Evolutionary conservation across 768 basidiomycete species (phyloP).

Genomic region (Kwoniella bestiolae): DNA sequence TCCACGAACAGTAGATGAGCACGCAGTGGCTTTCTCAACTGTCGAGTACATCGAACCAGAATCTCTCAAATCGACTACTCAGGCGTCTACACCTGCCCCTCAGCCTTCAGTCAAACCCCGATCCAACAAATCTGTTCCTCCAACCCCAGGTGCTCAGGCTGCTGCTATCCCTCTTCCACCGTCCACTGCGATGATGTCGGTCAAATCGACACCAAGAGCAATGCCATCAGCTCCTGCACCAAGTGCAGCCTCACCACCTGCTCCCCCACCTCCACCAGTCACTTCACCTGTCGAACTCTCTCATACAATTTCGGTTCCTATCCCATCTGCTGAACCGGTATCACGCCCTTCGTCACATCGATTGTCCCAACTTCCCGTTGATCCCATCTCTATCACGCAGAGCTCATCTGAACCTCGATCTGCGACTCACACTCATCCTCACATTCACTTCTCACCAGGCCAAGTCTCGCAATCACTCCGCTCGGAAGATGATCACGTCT

Average conservation of each 20-base stretch:
- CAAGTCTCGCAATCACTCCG: slow-evolving; percentile 5
- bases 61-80: background rate
- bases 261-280: slow-evolving; percentile 6
- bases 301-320: background rate
- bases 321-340: background rate
- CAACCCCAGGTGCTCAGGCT: background rate
- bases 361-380: background rate
- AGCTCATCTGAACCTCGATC: background rate
- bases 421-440: slow-evolving; percentile 1
- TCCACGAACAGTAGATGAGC: background rate
- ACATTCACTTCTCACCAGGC: slow-evolving; percentile 15
- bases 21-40: slow-evolving; percentile 8
- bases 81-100: background rate
- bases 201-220: background rate
- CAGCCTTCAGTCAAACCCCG: background rate
- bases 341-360: background rate
- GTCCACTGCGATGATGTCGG: background rate
- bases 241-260: background rate
- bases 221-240: slow-evolving; percentile 1
- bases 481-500: slow-evolving; percentile 24
- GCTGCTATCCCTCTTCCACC: background rate
- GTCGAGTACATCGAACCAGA: slow-evolving; percentile 15
- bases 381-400: background rate
- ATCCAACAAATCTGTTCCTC: background rate
- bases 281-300: background rate